Base-by-base conservation (phyloP, 345 rosid genomes). In the Salix viminalis region DNA sequence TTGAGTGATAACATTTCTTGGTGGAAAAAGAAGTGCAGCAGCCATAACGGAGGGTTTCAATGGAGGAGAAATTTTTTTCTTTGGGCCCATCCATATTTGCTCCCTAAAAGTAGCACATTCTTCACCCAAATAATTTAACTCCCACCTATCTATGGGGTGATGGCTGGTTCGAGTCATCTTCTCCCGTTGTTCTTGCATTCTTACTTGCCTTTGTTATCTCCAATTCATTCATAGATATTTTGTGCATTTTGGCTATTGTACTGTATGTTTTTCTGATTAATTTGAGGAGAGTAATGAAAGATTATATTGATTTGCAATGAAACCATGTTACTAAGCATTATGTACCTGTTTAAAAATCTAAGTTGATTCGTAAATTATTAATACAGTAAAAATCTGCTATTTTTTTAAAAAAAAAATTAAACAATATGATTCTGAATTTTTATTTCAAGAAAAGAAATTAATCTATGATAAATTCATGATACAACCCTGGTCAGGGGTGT, bases 41-140 rank as follows among this genome's bases (percentile, higher is more conserved):
- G 62, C 46, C 64, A 75, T 58, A 73, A 77, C 37, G 30, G 28
- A 30, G 72, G 37, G 70, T n/a, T 65, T 8, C 14, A 70, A 70
- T 26, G 52, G 72, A 24, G 64, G 67, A 65, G 58, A 61, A 75
- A 67, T 52, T 60, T 41, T 50, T 62, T 70, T 74, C 67, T 34
- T 41, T 68, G 79, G 87, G 84, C 86, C 91, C 87, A 81, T 81
- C 80, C 87, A 50, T 80, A 79, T 78, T 81, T 89, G 93, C 87
- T 85, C 88, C 91, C 91, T 83, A 83, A 88, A 88, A 77, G 89
- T 24, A 70, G 83, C 90, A 84, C 91, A 88, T 80, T 84, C 88
- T 74, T 84, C 75, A 24, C 76, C 48, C 81, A 79, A 83, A 86
- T 84, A 88, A 86, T 85, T 85, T 76, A 81, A 69, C 84, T 73